These are phyloP conservation scores for Diacronema lutheri DNA, from an alignment of 78 protist genomes.

Conservation along the genomic window DNA sequence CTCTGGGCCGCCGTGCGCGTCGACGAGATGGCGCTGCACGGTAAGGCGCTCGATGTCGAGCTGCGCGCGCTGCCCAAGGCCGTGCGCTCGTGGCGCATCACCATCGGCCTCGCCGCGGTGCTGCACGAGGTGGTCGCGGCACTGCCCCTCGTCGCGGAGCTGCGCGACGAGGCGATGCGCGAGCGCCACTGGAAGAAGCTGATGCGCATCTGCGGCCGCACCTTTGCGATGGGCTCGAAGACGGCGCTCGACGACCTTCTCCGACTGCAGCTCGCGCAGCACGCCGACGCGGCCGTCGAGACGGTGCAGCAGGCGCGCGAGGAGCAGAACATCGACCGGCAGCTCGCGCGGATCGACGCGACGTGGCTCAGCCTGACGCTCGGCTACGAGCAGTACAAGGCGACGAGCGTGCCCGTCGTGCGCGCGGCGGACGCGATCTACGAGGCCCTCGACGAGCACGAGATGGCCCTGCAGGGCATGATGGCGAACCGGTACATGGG, in stretches of 20 bases:
- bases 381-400: slow-evolving; percentile 7
- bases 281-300: slow-evolving; percentile 4
- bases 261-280: slow-evolving; percentile 13
- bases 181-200: slow-evolving; percentile 81
- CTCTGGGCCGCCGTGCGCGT: slow-evolving; percentile 52
- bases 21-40: slow-evolving; percentile 21
- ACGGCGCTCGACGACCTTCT: slow-evolving; percentile 32
- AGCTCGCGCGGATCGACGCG: slow-evolving; percentile 11
- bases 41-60: neutral
- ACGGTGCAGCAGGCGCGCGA: slow-evolving; percentile 24
- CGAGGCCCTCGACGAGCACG: slow-evolving; percentile 43
- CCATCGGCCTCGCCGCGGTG: neutral
- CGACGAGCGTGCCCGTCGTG: slow-evolving; percentile 23
- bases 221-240: slow-evolving; percentile 19
- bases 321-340: slow-evolving; percentile 51
- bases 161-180: slow-evolving; percentile 77
- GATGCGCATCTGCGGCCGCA: slow-evolving; percentile 5
- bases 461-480: slow-evolving; percentile 54
- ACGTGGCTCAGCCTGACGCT: slow-evolving; percentile 20
- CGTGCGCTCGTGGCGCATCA: slow-evolving; percentile 10
- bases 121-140: neutral
- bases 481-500: slow-evolving; percentile 33
- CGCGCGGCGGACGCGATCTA: slow-evolving; percentile 20
- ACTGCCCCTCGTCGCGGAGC: slow-evolving; percentile 73
- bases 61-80: neutral